These are phyloP conservation scores for Fusarium subglutinans DNA, from an alignment of 2,329 filamentous ascomycete genomes.

Conservation along the genomic window DNA sequence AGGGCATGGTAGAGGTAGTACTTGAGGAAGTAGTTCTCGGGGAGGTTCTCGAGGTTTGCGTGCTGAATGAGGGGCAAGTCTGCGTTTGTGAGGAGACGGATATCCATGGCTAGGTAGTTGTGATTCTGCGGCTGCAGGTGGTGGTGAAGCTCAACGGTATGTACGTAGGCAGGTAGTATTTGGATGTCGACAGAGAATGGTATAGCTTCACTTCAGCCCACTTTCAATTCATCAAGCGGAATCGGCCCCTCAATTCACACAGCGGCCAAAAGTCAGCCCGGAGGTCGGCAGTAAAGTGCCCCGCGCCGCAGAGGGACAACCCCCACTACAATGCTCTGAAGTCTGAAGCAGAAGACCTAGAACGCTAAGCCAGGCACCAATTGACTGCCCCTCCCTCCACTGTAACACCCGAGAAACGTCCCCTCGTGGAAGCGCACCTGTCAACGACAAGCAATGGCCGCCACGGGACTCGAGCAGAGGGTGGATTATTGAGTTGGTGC, in stretches of 20 bases:
- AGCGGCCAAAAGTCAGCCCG: slow-evolving; percentile 9
- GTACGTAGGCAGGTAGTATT: neutral
- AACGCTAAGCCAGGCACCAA: slow-evolving; percentile 20
- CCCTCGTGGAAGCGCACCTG: slow-evolving; percentile 37
- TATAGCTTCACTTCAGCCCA: slow-evolving; percentile 30
- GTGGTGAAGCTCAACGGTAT: slow-evolving; percentile 18
- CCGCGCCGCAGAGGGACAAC: slow-evolving; percentile 5
- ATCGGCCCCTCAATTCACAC: slow-evolving; percentile 22
- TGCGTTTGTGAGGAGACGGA: slow-evolving; percentile 82
- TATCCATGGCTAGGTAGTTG: slow-evolving; percentile 76
- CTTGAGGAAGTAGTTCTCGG: slow-evolving; percentile 99
- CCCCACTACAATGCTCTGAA: slow-evolving; percentile 9
- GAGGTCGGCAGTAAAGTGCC: slow-evolving; percentile 18
- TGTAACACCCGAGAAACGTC: slow-evolving; percentile 22
- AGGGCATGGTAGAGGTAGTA: slow-evolving; percentile 99
- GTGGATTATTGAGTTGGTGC: slow-evolving; percentile 7
- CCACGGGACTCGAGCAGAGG: slow-evolving; percentile 23
- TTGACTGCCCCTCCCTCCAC: slow-evolving; percentile 21
- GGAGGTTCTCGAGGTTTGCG: slow-evolving; percentile 98
- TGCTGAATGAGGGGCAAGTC: slow-evolving; percentile 95
- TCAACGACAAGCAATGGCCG: slow-evolving; percentile 34
- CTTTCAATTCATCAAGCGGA: slow-evolving; percentile 9
- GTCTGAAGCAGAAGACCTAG: neutral
- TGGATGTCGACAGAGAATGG: neutral
- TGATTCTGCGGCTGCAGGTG: neutral